phyloP scores from a whole-genome alignment of 352 stramenopile species.

The Hyaloperonospora arabidopsidis region DNA sequence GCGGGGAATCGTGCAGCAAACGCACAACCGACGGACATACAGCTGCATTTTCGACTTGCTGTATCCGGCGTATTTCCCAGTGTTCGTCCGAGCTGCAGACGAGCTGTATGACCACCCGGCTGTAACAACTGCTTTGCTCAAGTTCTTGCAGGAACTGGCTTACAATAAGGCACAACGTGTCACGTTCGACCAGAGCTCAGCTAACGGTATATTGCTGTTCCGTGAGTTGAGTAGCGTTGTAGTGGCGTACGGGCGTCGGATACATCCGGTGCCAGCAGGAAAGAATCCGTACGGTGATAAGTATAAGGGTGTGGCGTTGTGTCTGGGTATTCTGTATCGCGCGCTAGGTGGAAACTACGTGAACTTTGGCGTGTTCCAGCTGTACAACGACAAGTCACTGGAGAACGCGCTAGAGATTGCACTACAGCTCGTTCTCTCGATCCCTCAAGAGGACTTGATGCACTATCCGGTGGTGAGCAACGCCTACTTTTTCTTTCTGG shows the following conservation, averaged over 20 bases:
- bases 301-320: slow-evolving; percentile 96
- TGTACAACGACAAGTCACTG: slow-evolving; percentile 95
- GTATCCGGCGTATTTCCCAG: slow-evolving; percentile 93
- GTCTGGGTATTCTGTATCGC: slow-evolving; percentile 86
- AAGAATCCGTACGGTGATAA: slow-evolving; percentile 92
- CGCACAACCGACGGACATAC: slow-evolving; percentile 95
- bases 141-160: slow-evolving; percentile 94
- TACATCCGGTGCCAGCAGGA: slow-evolving; percentile 70
- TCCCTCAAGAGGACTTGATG: slow-evolving; percentile 94
- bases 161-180: slow-evolving; percentile 95
- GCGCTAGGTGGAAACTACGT: slow-evolving; percentile 93
- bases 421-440: slow-evolving; percentile 91
- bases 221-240: slow-evolving; percentile 92
- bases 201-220: slow-evolving; percentile 98
- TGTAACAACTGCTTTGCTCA: slow-evolving; percentile 94
- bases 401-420: slow-evolving; percentile 93
- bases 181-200: slow-evolving; percentile 96
- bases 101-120: slow-evolving; percentile 90
- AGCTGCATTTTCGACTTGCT: slow-evolving; percentile 96
- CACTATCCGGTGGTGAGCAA: slow-evolving; percentile 97
- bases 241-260: slow-evolving; percentile 90
- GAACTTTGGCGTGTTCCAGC: slow-evolving; percentile 98
- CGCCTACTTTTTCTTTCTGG: slow-evolving; percentile 96
- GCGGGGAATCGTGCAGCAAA: slow-evolving; percentile 91
- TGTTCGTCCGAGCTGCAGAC: slow-evolving; percentile 92